Base-by-base conservation (phyloP, 371 early-diverging fungal genomes). In the Mortierella sp. region DNA sequence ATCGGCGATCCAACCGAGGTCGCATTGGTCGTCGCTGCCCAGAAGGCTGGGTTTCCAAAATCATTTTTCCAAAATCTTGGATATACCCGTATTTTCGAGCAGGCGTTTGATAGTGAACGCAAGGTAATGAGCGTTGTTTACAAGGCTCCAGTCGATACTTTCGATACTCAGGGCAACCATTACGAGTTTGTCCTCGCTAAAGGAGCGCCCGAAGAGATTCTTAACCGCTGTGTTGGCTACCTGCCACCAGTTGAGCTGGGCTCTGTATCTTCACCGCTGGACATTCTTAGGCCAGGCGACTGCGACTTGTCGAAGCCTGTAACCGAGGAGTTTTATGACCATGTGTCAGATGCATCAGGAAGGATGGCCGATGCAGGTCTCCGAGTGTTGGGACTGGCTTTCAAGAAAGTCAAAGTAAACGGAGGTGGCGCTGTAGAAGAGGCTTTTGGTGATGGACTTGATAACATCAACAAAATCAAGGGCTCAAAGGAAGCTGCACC, bases 131-230 rank as follows among this genome's bases (percentile, higher is more conserved):
- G 93, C 77, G 91, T 93, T 14, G 86, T 94, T 0, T 93, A 88
- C 78, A 84, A 78, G 30, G 84, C 70, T 0, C 66, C 73, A 16
- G 45, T 78, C 0, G 65, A 75, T 2, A 35, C 24, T 3, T 11
- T 47, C 1, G 18, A 57, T 5, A 16, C 60, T 8, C 40, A 67
- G 5, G 37, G 67, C 0, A 77, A 84, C 22, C 71, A 76, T 4
- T 67, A 83, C 24, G 70, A 84, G 22, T 85, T 90, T 62, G 83
- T 96, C 26, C 79, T 96, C 1, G 92, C 88, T 64, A 97, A 97
- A 80, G 98, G 98, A 51, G 97, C 97, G 0, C 96, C 97, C 10
- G 98, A 97, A 83, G 93, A 92, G 62, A 84, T 97, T 5, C 78
- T 97, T 32, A 84, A 83, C 24, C 91, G 91, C 24, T 95, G 95